Conservation (phyloP, 805 yeast species). For the Kodamaea nitidulidarum region DNA sequence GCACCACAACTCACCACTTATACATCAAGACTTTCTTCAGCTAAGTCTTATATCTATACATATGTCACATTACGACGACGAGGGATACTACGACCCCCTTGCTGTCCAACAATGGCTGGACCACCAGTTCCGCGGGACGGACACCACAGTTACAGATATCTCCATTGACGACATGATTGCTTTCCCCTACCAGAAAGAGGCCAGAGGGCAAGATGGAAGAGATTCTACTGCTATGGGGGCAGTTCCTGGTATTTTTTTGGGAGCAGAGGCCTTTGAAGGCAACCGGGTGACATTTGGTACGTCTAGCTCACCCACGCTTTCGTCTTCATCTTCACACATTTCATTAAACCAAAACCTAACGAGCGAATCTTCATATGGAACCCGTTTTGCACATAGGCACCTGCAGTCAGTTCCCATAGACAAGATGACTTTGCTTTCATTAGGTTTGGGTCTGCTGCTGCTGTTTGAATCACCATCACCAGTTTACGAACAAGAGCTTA, state of each 20-base stretch:
- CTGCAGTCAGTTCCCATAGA: conserved; percentile 11
- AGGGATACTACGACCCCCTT: conserved; percentile 2
- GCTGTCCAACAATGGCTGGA: conserved; percentile 4
- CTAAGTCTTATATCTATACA: not conserved
- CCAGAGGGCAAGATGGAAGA: not conserved
- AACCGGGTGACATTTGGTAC: not conserved
- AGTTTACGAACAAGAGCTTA: conserved; percentile 5
- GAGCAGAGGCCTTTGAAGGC: too few relatives aligned
- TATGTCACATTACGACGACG: conserved; percentile 4
- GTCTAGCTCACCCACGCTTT: conserved; percentile 8
- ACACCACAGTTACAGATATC: conserved; percentile 1
- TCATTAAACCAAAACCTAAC: conserved; percentile 9
- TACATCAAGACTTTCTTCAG: not conserved
- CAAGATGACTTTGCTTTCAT: conserved; percentile 12
- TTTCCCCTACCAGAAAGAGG: conserved; percentile 1
- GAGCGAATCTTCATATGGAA: conserved; percentile 5
- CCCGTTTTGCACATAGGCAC: conserved; percentile 8
- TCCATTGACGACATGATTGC: conserved; percentile 2
- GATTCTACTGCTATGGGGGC: too few relatives aligned
- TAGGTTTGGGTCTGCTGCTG: conserved; percentile 9
- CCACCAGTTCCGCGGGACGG: conserved; percentile 4
- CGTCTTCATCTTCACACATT: conserved; percentile 10
- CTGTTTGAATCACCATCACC: conserved; percentile 10
- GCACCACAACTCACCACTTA: not conserved
- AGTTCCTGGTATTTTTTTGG: too few relatives aligned